A percentile compares a stretch with the other conserved stretches of the same genome.
phyloP scores from a whole-genome alignment of 257 asterid species.

The Galeopsis tetrahit region DNA sequence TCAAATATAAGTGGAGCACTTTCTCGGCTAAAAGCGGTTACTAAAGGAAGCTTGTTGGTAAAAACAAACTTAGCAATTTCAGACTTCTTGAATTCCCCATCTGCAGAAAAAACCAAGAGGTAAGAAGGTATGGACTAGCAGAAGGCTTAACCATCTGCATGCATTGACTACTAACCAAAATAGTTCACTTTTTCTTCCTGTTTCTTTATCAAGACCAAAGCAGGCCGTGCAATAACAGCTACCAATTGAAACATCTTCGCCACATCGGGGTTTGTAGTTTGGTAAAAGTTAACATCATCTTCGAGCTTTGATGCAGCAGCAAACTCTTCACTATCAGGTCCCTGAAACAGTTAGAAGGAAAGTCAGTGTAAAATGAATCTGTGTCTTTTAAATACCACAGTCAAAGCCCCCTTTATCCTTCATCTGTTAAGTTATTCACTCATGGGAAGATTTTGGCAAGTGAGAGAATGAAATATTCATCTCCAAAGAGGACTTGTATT shows the following conservation, averaged over 20 bases:
- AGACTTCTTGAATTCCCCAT: conserved; percentile 69
- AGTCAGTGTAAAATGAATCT: conserved; percentile 7
- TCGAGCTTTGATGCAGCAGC: conserved; percentile 83
- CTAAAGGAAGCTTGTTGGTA: conserved; percentile 88
- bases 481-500: conserved; percentile 8
- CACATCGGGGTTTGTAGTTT: conserved; percentile 69
- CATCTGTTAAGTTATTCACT: conserved; percentile 14
- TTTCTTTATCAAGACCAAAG: conserved; percentile 80
- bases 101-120: conserved; percentile 46
- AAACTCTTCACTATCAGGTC: conserved; percentile 72
- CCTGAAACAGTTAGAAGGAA: conserved; percentile 51
- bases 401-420: not conserved
- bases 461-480: conserved; percentile 9
- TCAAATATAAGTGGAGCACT: conserved; percentile 77
- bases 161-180: conserved; percentile 59
- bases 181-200: conserved; percentile 77
- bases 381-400: conserved; percentile 1
- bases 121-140: conserved; percentile 26
- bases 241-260: conserved; percentile 87
- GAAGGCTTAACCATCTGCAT: conserved; percentile 21
- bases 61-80: conserved; percentile 73
- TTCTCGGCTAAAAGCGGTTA: conserved; percentile 76
- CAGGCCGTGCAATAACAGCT: conserved; percentile 76
- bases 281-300: conserved; percentile 84
- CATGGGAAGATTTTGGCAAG: conserved; percentile 18